Evolutionary conservation across 148 eudicot genomes (phyloP), one percentile per base, ranked within the genome.

Genomic region (Rhododendron simsii): DNA sequence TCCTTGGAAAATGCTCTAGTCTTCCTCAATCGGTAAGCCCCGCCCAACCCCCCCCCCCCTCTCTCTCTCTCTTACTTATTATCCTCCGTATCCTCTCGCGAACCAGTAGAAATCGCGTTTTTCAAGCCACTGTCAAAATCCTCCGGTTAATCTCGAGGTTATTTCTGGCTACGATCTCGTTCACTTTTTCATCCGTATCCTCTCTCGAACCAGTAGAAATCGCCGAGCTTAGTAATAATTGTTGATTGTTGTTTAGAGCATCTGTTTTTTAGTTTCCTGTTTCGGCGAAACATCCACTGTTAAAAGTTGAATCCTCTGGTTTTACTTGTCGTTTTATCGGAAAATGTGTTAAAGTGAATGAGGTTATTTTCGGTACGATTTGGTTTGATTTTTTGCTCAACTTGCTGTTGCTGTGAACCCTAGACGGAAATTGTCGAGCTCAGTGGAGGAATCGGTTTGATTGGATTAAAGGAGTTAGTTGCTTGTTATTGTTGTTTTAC

Each of bases 11-110:
- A 75, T 63, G 47, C 81, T 63, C 53, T 21, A 82, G 63, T 83
- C 15, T 87, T 69, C 39, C 67, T 69, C 37, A 83, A 59, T 84
- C 65, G 79, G 88, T 87, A 83, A 83, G 45, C 45, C 45, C 45
- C 45, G 6, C 45, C 44, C 0, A 41, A 0, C 45, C 7, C 45
- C 45, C 45, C 1, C 0, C 45, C 6, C 41, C 41, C 16, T 55
- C 61, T 16, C 65, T 18, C 2, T 67, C 74, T 26, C 74, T 26
- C 35, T 67, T 26, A 67, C 71, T 67, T 11, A 9, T 30, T 39
- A 23, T 28, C 48, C 55, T 61, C 53, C 63, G 15, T 61, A 44
- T 47, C 26, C 50, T 39, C n/a, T 41, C 48, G 28, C 28, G 45
- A 67, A 18, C 81, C n/a, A 50, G 87, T 48, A 86, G 26, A 0